Evolutionary conservation across 108 stramenopile genomes (phyloP).

Genomic region (Epipyxis sp.): DNA sequence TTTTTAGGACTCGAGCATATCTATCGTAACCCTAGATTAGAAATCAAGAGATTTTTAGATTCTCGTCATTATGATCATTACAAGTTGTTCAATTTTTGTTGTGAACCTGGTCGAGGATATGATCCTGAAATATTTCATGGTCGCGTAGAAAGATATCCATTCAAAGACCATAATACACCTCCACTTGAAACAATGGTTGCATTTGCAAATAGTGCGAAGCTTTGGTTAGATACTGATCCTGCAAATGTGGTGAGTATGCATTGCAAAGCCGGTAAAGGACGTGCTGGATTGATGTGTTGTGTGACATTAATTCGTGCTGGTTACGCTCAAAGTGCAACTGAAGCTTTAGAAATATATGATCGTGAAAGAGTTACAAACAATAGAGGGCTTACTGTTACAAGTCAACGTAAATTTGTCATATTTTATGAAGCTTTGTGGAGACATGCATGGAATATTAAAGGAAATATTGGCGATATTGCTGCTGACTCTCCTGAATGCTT

Average conservation of each 20-base stretch:
- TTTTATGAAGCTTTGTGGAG: conserved; percentile 27
- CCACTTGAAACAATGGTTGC: conserved; percentile 49
- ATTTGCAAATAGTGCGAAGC: conserved; percentile 55
- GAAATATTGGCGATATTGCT: conserved; percentile 18
- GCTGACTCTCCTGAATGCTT: not conserved
- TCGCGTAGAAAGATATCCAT: conserved; percentile 49
- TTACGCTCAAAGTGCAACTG: not conserved
- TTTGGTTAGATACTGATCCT: conserved; percentile 47
- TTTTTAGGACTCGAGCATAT: conserved; percentile 42
- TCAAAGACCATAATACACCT: conserved; percentile 62
- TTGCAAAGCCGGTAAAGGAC: conserved; percentile 69
- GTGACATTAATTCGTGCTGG: conserved; percentile 22
- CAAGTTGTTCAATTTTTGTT: conserved; percentile 60
- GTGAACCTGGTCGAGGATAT: conserved; percentile 51
- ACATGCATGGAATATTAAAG: not conserved
- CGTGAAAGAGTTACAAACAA: conserved; percentile 6
- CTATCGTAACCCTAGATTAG: conserved; percentile 57
- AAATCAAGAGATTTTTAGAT: conserved; percentile 56
- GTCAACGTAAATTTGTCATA: conserved; percentile 28
- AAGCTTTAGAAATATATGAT: conserved; percentile 21
- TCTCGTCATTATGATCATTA: conserved; percentile 39
- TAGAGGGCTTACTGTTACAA: conserved; percentile 16
- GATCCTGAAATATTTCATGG: conserved; percentile 37
- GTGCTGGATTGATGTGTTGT: conserved; percentile 56
- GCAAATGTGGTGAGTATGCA: conserved; percentile 58